Evolutionary conservation across 1,139 yeast species (phyloP).

Genomic region (Lodderomyces parapsilosis): DNA sequence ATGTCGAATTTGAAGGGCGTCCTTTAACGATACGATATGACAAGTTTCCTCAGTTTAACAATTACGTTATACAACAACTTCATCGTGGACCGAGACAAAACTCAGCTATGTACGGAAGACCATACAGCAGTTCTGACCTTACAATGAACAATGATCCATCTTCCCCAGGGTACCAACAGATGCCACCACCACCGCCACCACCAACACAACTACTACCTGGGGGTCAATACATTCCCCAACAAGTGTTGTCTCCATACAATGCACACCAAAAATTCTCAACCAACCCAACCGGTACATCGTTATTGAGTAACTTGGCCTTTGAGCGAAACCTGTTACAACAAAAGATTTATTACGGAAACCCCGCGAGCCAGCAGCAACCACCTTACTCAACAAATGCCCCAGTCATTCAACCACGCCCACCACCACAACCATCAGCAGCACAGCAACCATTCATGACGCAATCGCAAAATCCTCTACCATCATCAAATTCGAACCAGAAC

Average conservation of each 20-base stretch:
- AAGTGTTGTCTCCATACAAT: not conserved
- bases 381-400: constrained; percentile 1
- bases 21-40: constrained; percentile 61
- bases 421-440: constrained; percentile 3
- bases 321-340: constrained; percentile 38
- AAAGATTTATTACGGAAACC: constrained; percentile 28
- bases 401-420: not conserved
- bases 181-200: too few species aligned
- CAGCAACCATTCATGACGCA: constrained; percentile 1
- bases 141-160: not conserved
- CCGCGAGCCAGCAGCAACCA: constrained; percentile 1
- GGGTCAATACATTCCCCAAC: not conserved
- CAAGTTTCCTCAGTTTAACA: constrained; percentile 42
- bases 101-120: not conserved
- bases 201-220: too few species aligned
- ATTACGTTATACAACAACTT: constrained; percentile 30
- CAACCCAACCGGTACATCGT: constrained; percentile 9
- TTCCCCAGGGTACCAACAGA: not conserved
- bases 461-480: not conserved
- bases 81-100: not conserved
- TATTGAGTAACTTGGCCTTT: constrained; percentile 29
- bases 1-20: constrained; percentile 55
- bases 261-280: not conserved
- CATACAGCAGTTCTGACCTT: not conserved
- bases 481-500: constrained; percentile 1